A percentile compares a stretch with the other conserved stretches of the same genome.
Conservation (phyloP, 306 rosid genomes). For the Vigna reflexopilosa region DNA sequence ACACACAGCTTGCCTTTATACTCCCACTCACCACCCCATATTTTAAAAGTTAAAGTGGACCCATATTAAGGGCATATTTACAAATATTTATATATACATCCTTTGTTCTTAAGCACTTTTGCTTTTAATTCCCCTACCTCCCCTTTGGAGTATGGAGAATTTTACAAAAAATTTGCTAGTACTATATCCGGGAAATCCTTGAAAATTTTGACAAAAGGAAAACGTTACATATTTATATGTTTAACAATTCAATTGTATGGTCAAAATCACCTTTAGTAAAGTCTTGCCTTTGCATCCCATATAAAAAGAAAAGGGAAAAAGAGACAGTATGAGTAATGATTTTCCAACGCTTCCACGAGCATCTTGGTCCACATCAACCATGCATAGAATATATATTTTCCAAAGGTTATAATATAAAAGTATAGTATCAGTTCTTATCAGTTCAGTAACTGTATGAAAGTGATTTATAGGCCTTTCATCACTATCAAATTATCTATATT, state of each 20-base stretch:
- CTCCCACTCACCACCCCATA: slow-evolving; percentile 64
- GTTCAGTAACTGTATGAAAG: slow-evolving; percentile 41
- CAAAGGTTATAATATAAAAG: slow-evolving; percentile 33
- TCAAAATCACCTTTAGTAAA: slow-evolving; percentile 62
- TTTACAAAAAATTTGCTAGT: slow-evolving; percentile 15
- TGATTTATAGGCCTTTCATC: slow-evolving; percentile 41
- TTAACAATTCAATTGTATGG: slow-evolving; percentile 39
- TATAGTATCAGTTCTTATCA: slow-evolving; percentile 46
- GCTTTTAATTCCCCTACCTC: slow-evolving; percentile 43
- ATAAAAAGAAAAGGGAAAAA: slow-evolving; percentile 38
- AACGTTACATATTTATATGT: neutral
- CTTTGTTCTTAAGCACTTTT: slow-evolving; percentile 45
- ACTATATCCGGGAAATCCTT: slow-evolving; percentile 41
- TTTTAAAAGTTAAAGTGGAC: slow-evolving; percentile 46
- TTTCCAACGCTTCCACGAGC: slow-evolving; percentile 50
- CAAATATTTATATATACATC: neutral
- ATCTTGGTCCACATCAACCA: slow-evolving; percentile 60
- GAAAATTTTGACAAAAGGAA: slow-evolving; percentile 6
- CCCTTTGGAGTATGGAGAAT: slow-evolving; percentile 34
- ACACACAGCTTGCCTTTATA: slow-evolving; percentile 53
- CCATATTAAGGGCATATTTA: neutral
- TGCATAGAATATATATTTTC: slow-evolving; percentile 51
- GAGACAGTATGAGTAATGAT: slow-evolving; percentile 47
- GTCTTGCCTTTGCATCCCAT: slow-evolving; percentile 54
- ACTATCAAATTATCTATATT: slow-evolving; percentile 38